Conservation (phyloP, 768 basidiomycete species). For the Megacollybia marginata region DNA sequence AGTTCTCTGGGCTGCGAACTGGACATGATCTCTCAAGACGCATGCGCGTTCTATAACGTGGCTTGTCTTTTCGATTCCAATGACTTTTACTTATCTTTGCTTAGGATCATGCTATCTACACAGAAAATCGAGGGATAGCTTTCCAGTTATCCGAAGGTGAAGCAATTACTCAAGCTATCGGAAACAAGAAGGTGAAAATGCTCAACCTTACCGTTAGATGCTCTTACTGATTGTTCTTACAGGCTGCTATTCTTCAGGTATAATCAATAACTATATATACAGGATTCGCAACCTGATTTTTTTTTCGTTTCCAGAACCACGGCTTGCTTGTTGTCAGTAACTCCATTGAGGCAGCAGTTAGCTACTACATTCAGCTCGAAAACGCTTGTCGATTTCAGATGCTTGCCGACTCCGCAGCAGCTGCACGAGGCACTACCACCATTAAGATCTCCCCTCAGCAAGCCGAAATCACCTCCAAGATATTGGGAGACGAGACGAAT, state of each 20-base stretch:
- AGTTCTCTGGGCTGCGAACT: constrained; percentile 23
- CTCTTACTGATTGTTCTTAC: no score
- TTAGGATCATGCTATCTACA: constrained; percentile 22
- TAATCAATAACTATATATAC: no score
- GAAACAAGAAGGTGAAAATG: no score
- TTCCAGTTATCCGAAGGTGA: no score
- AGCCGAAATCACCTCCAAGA: constrained; percentile 13
- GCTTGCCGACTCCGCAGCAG: constrained; percentile 19
- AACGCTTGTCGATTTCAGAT: constrained; percentile 22
- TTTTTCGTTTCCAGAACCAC: constrained; percentile 22
- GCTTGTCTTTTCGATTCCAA: constrained; percentile 4
- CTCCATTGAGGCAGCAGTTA: constrained; percentile 16
- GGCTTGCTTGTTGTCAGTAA: constrained; percentile 16
- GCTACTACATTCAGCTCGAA: constrained; percentile 18
- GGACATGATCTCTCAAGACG: constrained; percentile 25
- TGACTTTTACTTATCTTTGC: not conserved
- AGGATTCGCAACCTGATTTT: no score
- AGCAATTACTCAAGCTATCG: no score
- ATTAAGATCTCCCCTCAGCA: constrained; percentile 17
- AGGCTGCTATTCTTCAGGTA: constrained; percentile 18
- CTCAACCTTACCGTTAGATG: no score
- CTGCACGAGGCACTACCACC: constrained; percentile 12
- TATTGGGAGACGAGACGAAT: not conserved
- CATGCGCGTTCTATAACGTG: constrained; percentile 26
- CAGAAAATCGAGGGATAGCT: no score